phyloP scores from a whole-genome alignment of 768 basidiomycete species.

The Dioszegia hungarica region DNA sequence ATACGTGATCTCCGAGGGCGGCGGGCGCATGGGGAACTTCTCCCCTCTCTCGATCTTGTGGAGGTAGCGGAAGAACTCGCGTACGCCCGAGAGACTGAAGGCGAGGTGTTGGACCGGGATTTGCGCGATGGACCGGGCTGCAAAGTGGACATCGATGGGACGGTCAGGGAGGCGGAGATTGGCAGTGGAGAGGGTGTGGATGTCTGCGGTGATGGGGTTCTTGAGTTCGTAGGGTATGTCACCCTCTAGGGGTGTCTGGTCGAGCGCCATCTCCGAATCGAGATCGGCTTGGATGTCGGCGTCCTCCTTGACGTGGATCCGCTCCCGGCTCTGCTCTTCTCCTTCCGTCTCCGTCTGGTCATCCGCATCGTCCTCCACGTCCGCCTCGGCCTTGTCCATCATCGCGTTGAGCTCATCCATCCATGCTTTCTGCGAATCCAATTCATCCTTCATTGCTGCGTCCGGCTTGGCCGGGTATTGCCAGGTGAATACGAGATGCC shows the following conservation, averaged over 20 bases:
- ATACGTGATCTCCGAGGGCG: background rate
- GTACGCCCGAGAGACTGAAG: background rate
- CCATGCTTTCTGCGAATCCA: constrained; percentile 3
- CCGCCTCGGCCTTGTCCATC: constrained; percentile 5
- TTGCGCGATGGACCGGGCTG: background rate
- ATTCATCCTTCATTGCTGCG: background rate
- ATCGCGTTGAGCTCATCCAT: constrained; percentile 4
- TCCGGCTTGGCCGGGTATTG: background rate
- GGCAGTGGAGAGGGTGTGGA: background rate
- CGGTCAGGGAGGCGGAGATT: constrained; percentile 3
- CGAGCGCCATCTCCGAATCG: background rate
- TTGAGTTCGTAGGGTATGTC: no score
- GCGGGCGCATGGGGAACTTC: background rate
- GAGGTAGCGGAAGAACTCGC: background rate
- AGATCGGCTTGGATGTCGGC: background rate
- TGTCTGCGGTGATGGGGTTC: background rate
- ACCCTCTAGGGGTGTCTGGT: no score
- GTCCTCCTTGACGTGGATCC: background rate
- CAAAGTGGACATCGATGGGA: background rate
- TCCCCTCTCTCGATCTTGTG: background rate
- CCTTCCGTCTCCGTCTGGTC: background rate
- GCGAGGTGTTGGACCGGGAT: background rate
- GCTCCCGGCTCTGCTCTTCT: background rate
- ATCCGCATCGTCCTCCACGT: background rate
- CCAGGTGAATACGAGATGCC: background rate